These are phyloP conservation scores for Debaryomyces prosopidis DNA, from an alignment of 805 yeast species.

Conservation along the genomic window DNA sequence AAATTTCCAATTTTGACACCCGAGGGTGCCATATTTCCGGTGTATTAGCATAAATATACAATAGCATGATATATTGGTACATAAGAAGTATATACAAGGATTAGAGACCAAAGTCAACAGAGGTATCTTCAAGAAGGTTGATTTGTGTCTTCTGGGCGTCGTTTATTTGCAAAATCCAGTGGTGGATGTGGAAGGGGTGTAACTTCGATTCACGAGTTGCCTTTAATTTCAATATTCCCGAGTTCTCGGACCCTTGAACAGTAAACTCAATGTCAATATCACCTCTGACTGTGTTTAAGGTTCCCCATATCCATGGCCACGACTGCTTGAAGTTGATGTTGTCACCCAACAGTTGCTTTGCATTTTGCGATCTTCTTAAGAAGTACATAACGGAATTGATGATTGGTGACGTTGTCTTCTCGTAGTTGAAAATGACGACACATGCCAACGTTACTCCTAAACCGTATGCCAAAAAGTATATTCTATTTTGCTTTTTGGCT, in stretches of 20 bases:
- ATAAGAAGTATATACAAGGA: background rate
- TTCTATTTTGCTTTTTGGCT: conserved; percentile 51
- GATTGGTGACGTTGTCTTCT: conserved; percentile 86
- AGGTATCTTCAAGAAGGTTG: conserved; percentile 30
- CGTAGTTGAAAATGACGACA: conserved; percentile 81
- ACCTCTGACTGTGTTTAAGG: conserved; percentile 80
- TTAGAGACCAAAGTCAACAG: conserved; percentile 28
- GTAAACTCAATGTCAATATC: conserved; percentile 70
- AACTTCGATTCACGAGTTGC: conserved; percentile 68
- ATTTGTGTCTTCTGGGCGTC: conserved; percentile 17
- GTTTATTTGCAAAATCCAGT: conserved; percentile 27
- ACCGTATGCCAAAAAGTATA: conserved; percentile 50
- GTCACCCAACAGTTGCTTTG: conserved; percentile 66
- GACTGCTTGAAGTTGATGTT: conserved; percentile 71
- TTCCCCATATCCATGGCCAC: conserved; percentile 90
- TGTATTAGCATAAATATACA: background rate
- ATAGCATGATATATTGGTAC: background rate
- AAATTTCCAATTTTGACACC: background rate
- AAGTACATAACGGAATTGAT: conserved; percentile 85
- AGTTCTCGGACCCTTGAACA: conserved; percentile 64
- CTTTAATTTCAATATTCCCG: conserved; percentile 58
- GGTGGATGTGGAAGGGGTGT: conserved; percentile 43
- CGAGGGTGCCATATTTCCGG: background rate
- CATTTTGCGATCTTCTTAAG: conserved; percentile 70
- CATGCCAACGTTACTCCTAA: conserved; percentile 40